Evolutionary conservation across 2,329 filamentous ascomycete species (phyloP), one percentile per base, ranked within the genome.

Genomic region (Sphaerulina musiva): DNA sequence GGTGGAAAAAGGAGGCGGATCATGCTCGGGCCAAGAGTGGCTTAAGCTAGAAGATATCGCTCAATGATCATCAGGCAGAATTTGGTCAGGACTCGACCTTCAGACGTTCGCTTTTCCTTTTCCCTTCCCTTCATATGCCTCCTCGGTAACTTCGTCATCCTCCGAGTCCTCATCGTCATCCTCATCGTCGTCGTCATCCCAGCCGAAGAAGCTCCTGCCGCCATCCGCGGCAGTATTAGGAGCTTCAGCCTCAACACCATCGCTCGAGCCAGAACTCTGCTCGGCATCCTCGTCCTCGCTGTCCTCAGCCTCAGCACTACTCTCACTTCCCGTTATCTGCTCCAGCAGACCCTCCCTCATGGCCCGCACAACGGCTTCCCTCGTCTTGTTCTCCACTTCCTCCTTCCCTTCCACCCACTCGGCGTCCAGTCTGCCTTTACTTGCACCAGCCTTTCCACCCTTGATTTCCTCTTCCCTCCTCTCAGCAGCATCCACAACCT

Each of bases 361-460:
- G 6, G 83, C 85, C 46, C 80, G 81, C 42, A 86, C 67, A 5
- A 92, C 86, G 2, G 87, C 87, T 62, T 88, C 83, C 40, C 87
- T 77, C 0, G 90, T 92, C 70, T 87, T 86, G 73, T 95, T 89
- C 61, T 82, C 85, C 26, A 86, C 87, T 68, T 95, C 90, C 64
- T 96, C 91, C 71, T 95, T 95, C 61, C 89, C 86, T 69, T 98
- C 93, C 40, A 97, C 84, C 90, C 92, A 98, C 68, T 92, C 87
- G 0, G 89, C 89, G 66, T 96, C 89, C 40, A 96, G 62, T 58
- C 80, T 75, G 14, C 75, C 76, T 72, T 69, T 85, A 36, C 62
- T 63, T 20, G 60, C 79, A 51, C 84, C 82, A 62, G 82, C 80
- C 60, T 80, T 78, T 8, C 88, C 89, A 56, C 84, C 83, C 70